Conservation (phyloP, 345 rosid genomes). For the Cochlearia excelsa region DNA sequence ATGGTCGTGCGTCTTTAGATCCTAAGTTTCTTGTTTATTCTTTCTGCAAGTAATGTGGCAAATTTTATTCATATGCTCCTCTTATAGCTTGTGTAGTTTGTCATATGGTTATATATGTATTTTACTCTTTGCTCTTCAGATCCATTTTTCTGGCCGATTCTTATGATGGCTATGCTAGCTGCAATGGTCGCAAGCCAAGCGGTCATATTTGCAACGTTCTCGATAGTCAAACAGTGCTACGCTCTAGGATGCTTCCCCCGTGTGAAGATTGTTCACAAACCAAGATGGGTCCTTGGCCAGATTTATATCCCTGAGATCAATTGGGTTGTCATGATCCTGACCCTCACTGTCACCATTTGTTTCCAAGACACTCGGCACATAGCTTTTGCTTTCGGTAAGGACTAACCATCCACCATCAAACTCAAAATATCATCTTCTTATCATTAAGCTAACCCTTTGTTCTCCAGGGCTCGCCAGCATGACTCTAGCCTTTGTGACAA, state of each 20-base stretch:
- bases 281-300: conserved; percentile 77
- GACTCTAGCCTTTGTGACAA: conserved; percentile 58
- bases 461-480: conserved; percentile 79
- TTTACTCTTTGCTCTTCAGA: conserved; percentile 44
- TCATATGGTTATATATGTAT: conserved; percentile 6
- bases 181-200: conserved; percentile 87
- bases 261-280: conserved; percentile 80
- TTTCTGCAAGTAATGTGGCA: conserved; percentile 15
- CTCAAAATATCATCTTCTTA: neutral
- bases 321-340: conserved; percentile 88
- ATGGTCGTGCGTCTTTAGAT: conserved; percentile 1
- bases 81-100: conserved; percentile 17
- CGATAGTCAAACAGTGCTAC: conserved; percentile 76
- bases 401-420: conserved; percentile 10
- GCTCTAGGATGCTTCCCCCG: conserved; percentile 94
- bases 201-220: conserved; percentile 68
- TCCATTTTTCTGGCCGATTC: conserved; percentile 70
- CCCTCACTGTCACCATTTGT: conserved; percentile 62
- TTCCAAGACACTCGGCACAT: conserved; percentile 55
- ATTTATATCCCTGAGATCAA: conserved; percentile 93
- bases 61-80: neutral
- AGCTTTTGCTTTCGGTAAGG: conserved; percentile 85
- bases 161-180: conserved; percentile 69
- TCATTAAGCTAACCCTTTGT: conserved; percentile 15
- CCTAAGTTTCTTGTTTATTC: conserved; percentile 19